These are phyloP conservation scores for Wickerhamiella qilinensis DNA, from an alignment of 805 yeast genomes.

Conservation along the genomic window DNA sequence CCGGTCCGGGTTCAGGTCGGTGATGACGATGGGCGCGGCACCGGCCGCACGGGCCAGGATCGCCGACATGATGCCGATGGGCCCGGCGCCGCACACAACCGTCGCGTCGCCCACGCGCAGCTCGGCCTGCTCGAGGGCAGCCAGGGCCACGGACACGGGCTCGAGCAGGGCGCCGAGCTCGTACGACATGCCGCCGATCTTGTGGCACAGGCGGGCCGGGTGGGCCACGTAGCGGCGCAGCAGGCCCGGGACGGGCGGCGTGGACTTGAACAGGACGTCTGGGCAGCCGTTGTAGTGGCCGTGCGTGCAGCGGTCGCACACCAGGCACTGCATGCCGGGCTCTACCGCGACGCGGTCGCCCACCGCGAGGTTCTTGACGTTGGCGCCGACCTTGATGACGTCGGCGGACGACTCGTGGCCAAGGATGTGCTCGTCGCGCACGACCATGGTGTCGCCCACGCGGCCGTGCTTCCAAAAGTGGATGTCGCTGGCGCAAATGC, in stretches of 20 bases:
- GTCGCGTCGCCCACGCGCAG: conserved; percentile 34
- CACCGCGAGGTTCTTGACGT: conserved; percentile 29
- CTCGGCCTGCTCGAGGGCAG: conserved; percentile 34
- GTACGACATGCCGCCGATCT: conserved; percentile 27
- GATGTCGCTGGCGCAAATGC: conserved; percentile 62
- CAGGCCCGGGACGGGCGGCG: conserved; percentile 24
- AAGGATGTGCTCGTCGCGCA: conserved; percentile 41
- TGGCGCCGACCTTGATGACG: conserved; percentile 33
- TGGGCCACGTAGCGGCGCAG: conserved; percentile 23
- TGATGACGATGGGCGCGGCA: conserved; percentile 35
- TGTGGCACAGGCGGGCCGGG: conserved; percentile 24
- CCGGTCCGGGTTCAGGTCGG: conserved; percentile 31
- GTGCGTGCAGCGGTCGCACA: conserved; percentile 21
- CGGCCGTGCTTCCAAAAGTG: conserved; percentile 54
- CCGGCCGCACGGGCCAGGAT: conserved; percentile 36
- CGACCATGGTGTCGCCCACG: conserved; percentile 38
- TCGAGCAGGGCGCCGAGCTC: conserved; percentile 41
- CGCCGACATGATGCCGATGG: conserved; percentile 38
- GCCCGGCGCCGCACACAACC: conserved; percentile 40
- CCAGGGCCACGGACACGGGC: conserved; percentile 38
- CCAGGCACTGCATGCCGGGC: conserved; percentile 38
- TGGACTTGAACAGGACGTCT: conserved; percentile 22
- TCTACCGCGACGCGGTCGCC: conserved; percentile 31
- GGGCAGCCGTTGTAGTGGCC: conserved; percentile 26
- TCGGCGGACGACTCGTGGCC: conserved; percentile 43